A percentile compares a stretch with the other conserved stretches of the same genome.
phyloP scores from a whole-genome alignment of 257 asterid species.

The Scutellaria galericulata region DNA sequence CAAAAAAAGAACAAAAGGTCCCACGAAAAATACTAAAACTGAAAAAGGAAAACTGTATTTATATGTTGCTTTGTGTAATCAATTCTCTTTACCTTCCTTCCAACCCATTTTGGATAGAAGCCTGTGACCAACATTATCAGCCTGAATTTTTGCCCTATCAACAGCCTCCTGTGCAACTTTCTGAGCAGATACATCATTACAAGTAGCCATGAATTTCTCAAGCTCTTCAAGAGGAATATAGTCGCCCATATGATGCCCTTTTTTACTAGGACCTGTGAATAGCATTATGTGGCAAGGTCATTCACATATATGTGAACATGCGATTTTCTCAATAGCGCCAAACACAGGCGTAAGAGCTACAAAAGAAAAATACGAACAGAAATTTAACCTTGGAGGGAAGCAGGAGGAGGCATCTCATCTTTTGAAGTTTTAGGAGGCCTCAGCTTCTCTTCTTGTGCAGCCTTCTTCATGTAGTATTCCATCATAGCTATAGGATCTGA shows the following conservation, averaged over 20 bases:
- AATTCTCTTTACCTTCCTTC: slow-evolving; percentile 76
- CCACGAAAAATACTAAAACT: slow-evolving; percentile 6
- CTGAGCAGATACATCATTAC: slow-evolving; percentile 74
- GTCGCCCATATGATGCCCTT: slow-evolving; percentile 99
- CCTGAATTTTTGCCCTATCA: slow-evolving; percentile 79
- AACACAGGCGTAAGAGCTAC: not conserved
- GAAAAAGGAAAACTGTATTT: slow-evolving; percentile 8
- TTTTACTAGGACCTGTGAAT: slow-evolving; percentile 55
- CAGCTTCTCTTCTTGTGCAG: slow-evolving; percentile 83
- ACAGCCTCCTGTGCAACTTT: slow-evolving; percentile 70
- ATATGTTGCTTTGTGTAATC: not conserved
- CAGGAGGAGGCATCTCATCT: slow-evolving; percentile 98
- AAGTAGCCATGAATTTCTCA: slow-evolving; percentile 80
- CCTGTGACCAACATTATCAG: slow-evolving; percentile 92
- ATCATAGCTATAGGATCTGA: slow-evolving; percentile 94
- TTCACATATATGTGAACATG: not conserved
- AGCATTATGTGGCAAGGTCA: slow-evolving; percentile 29
- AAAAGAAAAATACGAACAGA: slow-evolving; percentile 3
- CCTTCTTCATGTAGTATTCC: slow-evolving; percentile 96
- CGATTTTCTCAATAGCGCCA: slow-evolving; percentile 1
- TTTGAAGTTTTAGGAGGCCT: slow-evolving; percentile 79
- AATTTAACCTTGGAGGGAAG: slow-evolving; percentile 72
- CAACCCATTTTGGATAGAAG: slow-evolving; percentile 97
- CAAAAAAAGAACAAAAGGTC: not conserved
- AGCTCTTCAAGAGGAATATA: slow-evolving; percentile 93